Evolutionary conservation across 1,284 basidiomycete species (phyloP), one percentile per base, ranked within the genome.

Genomic region (Ustilago lituana): DNA sequence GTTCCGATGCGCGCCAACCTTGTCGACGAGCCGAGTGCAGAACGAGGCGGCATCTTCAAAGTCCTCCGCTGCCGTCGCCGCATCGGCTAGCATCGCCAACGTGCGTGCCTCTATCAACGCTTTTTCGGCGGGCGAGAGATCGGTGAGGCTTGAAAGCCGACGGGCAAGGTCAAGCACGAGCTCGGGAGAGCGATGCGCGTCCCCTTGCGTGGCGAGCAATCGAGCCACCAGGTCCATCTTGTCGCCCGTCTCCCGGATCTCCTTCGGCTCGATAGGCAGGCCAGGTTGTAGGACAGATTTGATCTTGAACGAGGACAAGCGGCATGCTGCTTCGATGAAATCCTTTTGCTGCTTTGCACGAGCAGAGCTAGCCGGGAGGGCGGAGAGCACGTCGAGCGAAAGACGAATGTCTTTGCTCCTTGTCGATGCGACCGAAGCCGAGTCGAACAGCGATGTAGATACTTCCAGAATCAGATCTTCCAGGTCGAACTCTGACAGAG

Each of bases 281-380:
- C 58, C 47, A 0, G 66, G 46, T 0, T 49, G 38, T 0, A 29
- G 14, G 5, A 29, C 31, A 1, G 73, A 74, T 15, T 46, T 53
- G 43, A 73, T 46, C 33, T 60, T 55, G 61, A 69, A 74, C 37
- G 61, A 47, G n/a, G 53, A 59, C 17, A 74, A 29, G 4, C 73
- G 57, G n/a, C 69, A 74, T 6, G 49, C 40, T 4, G 69, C 64
- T 17, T 74, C 64, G 31, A 74, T 66, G 14, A 74, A 74, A 1
- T 66, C 41, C 8, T 33, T 45, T 32, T 68, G 59, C 6, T 22
- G n/a, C 15, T 32, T 31, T 0, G 56, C 48, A 0, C 51, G 41
- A 1, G 37, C 1, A 1, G 53, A 45, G 3, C 27, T 36, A 4
- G 36, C 15, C 2, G 64, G 43, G 0, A 63, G 49, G 1, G 59